Evolutionary conservation across 2,329 filamentous ascomycete genomes (phyloP), one percentile per base, ranked within the genome.

Genomic region (Dothiorella sarmentorum): DNA sequence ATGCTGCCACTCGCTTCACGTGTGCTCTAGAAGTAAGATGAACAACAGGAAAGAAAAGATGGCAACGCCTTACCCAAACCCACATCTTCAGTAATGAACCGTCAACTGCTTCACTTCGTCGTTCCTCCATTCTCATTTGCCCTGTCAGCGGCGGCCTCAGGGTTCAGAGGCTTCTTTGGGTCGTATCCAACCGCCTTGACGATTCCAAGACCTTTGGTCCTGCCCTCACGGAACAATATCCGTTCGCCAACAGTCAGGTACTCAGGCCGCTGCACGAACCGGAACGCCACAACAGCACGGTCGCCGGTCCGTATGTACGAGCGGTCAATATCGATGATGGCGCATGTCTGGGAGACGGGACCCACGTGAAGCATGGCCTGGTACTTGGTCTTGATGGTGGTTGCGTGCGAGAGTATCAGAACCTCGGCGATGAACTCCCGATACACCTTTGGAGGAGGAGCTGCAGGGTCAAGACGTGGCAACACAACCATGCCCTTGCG

Each of bases 361-460:
- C 94, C 94, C 4, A 99, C 92, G 67, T 99, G 94, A 20, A 99
- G 82, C 92, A 97, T 99, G 0, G 94, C 94, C 77, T 99, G 94
- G 65, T 99, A 99, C 67, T 91, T 93, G 0, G 87, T 91, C 74
- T 96, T 94, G 73, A 99, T 99, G 42, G 94, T 99, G 0, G 94
- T 99, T 0, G 93, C 91, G 68, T 99, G 94, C 3, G 90, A 95
- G 6, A 99, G 81, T 64, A 99, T 97, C 20, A 99, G 81, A 1
- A 99, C 94, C 86, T 94, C 63, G 78, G 89, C 66, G 69, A 78
- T 72, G 61, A 81, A 81, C 59, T 81, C 78, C 59, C 78, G 75
- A 66, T 78, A 76, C 4, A 80, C 78, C 61, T 78, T 78, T 0
- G 87, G 84, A 1, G 71, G 62, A 9, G 71, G 69, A 64, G 76